A percentile compares a stretch with the other conserved stretches of the same genome.
These are phyloP conservation scores for Phytophthora tubulina DNA, from an alignment of 352 stramenopile genomes.

Conservation along the genomic window DNA sequence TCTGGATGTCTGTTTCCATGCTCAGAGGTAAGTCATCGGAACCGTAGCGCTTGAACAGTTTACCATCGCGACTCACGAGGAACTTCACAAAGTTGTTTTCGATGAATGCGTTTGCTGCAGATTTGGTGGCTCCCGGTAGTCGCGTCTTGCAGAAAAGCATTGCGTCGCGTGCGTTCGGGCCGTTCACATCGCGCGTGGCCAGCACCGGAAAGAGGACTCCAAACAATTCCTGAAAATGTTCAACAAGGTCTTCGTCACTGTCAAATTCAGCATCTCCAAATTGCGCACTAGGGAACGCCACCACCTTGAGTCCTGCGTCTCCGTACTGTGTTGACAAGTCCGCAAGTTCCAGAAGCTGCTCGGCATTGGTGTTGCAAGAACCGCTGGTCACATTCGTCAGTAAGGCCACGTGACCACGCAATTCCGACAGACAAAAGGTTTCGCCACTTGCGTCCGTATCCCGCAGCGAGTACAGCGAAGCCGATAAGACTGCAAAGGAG, in stretches of 20 bases:
- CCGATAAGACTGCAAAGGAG: conserved; percentile 43
- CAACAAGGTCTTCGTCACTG: conserved; percentile 35
- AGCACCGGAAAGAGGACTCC: conserved; percentile 58
- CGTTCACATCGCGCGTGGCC: conserved; percentile 89
- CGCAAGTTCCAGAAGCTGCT: conserved; percentile 83
- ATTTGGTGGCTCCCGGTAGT: conserved; percentile 49
- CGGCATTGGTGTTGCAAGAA: conserved; percentile 33
- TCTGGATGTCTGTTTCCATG: conserved; percentile 49
- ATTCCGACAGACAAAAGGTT: conserved; percentile 67
- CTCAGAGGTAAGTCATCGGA: conserved; percentile 27
- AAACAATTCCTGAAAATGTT: conserved; percentile 34
- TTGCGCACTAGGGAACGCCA: conserved; percentile 91
- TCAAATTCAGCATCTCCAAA: conserved; percentile 83
- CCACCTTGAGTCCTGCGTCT: conserved; percentile 60
- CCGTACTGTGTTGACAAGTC: conserved; percentile 70
- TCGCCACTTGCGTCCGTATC: conserved; percentile 71
- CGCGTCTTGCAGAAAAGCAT: conserved; percentile 87
- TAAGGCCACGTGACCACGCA: conserved; percentile 66
- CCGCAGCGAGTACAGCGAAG: conserved; percentile 79
- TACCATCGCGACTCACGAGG: conserved; percentile 84
- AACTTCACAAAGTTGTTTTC: conserved; percentile 94
- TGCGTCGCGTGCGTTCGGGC: conserved; percentile 74
- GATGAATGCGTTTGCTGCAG: conserved; percentile 65
- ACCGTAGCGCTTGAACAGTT: conserved; percentile 70
- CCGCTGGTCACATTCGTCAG: conserved; percentile 77